phyloP scores from a whole-genome alignment of 768 basidiomycete species.

The Tylopilus balloui region DNA sequence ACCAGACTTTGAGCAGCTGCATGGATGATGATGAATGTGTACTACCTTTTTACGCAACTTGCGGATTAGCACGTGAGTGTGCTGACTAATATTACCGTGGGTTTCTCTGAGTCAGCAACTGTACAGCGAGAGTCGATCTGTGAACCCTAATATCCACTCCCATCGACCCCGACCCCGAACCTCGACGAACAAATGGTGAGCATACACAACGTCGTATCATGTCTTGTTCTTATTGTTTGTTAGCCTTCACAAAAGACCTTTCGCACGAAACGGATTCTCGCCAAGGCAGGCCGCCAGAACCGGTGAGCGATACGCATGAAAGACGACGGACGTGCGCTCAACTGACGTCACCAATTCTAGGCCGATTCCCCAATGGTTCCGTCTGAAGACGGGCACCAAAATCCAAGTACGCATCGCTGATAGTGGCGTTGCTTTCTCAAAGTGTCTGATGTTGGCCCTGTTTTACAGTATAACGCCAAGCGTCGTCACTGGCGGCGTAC shows the following conservation, averaged over 20 bases:
- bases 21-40: constrained; percentile 32
- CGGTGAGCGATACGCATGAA: constrained; percentile 47
- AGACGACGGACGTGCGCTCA: background rate
- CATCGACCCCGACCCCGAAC: constrained; percentile 33
- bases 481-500: constrained; percentile 99
- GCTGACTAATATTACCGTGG: constrained; percentile 7
- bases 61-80: background rate
- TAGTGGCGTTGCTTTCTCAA: background rate
- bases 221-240: constrained; percentile 2
- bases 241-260: constrained; percentile 99
- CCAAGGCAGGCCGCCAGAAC: constrained; percentile 95
- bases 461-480: constrained; percentile 81
- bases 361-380: constrained; percentile 99
- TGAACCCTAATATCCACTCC: constrained; percentile 33
- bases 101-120: constrained; percentile 36
- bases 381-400: constrained; percentile 92
- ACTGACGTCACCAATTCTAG: constrained; percentile 34
- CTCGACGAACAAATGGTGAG: constrained; percentile 48
- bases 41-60: background rate
- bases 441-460: background rate
- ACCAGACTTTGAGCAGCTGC: constrained; percentile 45
- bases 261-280: constrained; percentile 94
- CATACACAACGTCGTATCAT: background rate
- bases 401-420: constrained; percentile 57
- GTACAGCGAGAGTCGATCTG: constrained; percentile 32